Evolutionary conservation across 2,329 filamentous ascomycete genomes (phyloP), one percentile per base, ranked within the genome.

Genomic region (Xylaria sp.): DNA sequence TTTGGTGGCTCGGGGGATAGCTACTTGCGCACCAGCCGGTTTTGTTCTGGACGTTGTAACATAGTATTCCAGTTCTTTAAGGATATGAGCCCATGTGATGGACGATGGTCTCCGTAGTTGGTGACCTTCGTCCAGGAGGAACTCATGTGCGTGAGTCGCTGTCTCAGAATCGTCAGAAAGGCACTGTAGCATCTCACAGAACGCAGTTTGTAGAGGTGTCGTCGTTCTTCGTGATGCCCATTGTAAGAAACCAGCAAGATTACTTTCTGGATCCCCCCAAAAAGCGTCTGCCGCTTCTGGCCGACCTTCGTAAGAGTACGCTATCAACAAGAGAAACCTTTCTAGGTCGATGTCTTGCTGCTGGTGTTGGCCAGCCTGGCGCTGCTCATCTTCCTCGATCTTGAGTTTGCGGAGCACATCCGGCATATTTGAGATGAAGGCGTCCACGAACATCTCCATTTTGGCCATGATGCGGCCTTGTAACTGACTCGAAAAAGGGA

Each of bases 141-240:
- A 99, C 59, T 90, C 89, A 78, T 99, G 95, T 0, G 95, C 93
- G 17, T 92, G 87, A 63, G 91, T 90, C 33, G 96, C 95, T 74
- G 93, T 96, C 62, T 92, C 88, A 63, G 93, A 89, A 61, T 93
- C 93, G 60, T 91, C 90, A 0, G 96, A 93, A 57, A 99, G 90
- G 1, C 94, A 92, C 76, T 94, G 92, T 17, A 99, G 84, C 90
- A 99, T 95, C 78, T 98, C 95, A 79, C 96, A 99, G 75, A 98
- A 99, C 13, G 95, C 94, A 69, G 93, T 96, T 67, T 97, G 94
- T 28, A 97, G 87, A n/a, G 96, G 96, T 0, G 97, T 97, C 0
- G 97, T 97, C 69, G 97, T 94, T 74, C 96, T 88, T 74, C 93
- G 91, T 3, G 96, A 97, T n/a, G 94, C 93, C 96, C 96, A 99